A percentile compares a stretch with the other conserved stretches of the same genome.
These are phyloP conservation scores for Kalmanozyma brasiliensis DNA, from an alignment of 1,284 basidiomycete genomes.

Conservation along the genomic window DNA sequence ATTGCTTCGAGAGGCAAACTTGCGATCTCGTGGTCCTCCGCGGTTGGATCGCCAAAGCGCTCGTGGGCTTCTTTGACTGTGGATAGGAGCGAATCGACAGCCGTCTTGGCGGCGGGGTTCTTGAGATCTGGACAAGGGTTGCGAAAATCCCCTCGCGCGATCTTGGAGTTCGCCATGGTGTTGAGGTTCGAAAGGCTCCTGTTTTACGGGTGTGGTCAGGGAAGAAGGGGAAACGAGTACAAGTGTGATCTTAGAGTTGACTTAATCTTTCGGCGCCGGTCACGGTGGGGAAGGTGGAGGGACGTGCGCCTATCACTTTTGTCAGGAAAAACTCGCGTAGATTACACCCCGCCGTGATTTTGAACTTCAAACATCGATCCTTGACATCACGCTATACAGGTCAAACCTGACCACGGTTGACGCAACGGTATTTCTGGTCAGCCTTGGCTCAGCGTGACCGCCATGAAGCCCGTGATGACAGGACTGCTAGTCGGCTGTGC, in stretches of 20 bases:
- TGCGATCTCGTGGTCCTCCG: constrained; percentile 17
- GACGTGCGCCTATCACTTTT: too few species aligned
- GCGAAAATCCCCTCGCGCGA: constrained; percentile 20
- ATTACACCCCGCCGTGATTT: too few species aligned
- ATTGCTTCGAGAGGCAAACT: neutral
- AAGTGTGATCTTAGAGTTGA: neutral
- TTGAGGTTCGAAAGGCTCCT: too few species aligned
- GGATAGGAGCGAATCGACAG: constrained; percentile 25
- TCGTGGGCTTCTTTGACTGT: constrained; percentile 14
- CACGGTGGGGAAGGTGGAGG: neutral
- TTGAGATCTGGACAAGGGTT: constrained; percentile 22
- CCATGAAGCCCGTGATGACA: too few species aligned
- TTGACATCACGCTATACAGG: too few species aligned
- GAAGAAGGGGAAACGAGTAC: neutral
- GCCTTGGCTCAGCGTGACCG: too few species aligned
- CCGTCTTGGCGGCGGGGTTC: constrained; percentile 9
- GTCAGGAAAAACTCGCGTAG: too few species aligned
- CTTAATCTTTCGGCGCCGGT: neutral
- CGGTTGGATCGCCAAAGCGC: constrained; percentile 9
- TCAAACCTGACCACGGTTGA: too few species aligned
- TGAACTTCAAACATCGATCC: too few species aligned
- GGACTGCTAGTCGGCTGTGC: too few species aligned
- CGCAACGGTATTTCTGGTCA: too few species aligned
- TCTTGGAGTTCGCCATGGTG: constrained; percentile 12
- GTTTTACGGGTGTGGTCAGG: constrained; percentile 1